Base-by-base conservation (phyloP, 2,329 filamentous ascomycete species). In the Ceratocystis alfenasii region DNA sequence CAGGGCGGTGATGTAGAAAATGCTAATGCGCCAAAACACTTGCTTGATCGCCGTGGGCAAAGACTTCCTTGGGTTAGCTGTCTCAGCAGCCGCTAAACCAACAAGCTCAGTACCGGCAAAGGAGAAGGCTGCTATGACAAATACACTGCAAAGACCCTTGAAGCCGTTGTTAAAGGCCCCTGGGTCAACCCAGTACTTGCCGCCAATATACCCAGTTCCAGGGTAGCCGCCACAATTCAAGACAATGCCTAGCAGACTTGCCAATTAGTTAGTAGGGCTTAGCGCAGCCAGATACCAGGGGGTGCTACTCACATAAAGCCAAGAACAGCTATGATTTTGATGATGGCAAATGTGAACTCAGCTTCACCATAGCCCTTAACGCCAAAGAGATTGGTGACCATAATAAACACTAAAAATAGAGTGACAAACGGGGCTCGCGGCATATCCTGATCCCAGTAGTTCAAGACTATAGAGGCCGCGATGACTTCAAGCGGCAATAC, bases 21-120 rank as follows among this genome's bases (percentile, higher is more conserved):
- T 80, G 2, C 86, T 85, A 72, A 96, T 95, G 72, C 92, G 87
- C 91, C 92, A 96, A 75, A 96, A 96, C 25, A 96, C 90, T 74
- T 95, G 91, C 77, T 95, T 95, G 71, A 95, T 85, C 12, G 92
- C 92, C 0, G 86, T 90, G 0, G 92, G 92, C 0, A 96, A 80
- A 1, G 87, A 89, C 73, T 94, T 89, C 67, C 87, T 82, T 2
- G 88, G 88, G 72, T 90, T 90, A n/a, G 82, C 84, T 0, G 88
- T 88, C 74, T 92, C 88, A 41, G 88, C 88, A 1, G 88, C 88
- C 2, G 88, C 87, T 15, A 92, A 81, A 64, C 88, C 88, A 62
- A 90, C 86, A 10, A 90, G 79, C 73, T 91, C 88, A 0, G 87
- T 90, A 10, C 88, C 88, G 1, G 86, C 83, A 71, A 90, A 91